Base-by-base conservation (phyloP, 306 rosid genomes). In the Mucuna pruriens region DNA sequence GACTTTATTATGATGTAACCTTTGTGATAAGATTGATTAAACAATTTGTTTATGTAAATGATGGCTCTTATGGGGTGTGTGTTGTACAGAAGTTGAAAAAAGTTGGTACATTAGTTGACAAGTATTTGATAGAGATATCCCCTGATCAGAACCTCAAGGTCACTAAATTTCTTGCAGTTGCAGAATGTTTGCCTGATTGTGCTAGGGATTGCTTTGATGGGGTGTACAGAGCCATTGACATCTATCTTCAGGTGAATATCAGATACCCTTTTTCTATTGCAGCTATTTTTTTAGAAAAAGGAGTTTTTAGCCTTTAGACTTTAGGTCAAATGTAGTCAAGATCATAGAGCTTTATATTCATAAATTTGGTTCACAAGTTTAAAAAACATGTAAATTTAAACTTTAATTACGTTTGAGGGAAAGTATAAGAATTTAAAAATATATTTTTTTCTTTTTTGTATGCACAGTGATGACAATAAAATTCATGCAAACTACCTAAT, bases 201-300 rank as follows among this genome's bases (percentile, higher is more conserved):
- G 91, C 98, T 1, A 88, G 97, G 61, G 91, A 83, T 55, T 80
- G 86, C 82, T 89, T 84, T 80, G 96, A 92, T 80, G 91, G 89
- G 58, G 87, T 88, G 74, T 92, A 88, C 84, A 91, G 86, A 87
- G 94, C 98, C 84, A 85, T 92, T 81, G 96, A 91, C 82, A 88
- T 90, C 80, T 92, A 94, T 64, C 90, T 94, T 67, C 76, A 90
- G 94, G 98, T 90, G 44, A 91, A 17, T 48, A 6, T 11, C 85
- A 55, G 36, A 3, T 58, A 39, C 66, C 63, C 44, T 67, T 12
- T 48, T 17, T 65, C 3, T 2, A 2, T 26, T 48, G 20, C 34
- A 40, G 10, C 17, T 7, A 1, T 73, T 4, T 1, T n/a, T n/a
- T n/a, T n/a, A n/a, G n/a, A n/a, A n/a, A n/a, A n/a, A n/a, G n/a